These are phyloP conservation scores for Boletales sp. DNA, from an alignment of 768 basidiomycete species.

Conservation along the genomic window DNA sequence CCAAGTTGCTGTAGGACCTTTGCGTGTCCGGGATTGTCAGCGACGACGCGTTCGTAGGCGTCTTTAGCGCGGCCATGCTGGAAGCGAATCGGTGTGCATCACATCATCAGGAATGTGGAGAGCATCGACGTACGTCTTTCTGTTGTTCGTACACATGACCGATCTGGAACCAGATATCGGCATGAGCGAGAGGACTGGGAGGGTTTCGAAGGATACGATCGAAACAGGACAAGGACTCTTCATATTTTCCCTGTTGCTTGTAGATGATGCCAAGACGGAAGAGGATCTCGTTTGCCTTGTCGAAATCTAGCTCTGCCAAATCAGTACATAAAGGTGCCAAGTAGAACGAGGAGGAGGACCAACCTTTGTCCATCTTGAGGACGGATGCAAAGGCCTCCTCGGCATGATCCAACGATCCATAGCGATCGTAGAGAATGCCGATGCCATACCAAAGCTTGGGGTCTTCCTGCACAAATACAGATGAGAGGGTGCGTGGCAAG, in stretches of 20 bases:
- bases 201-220: conserved; percentile 95
- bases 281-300: conserved; percentile 97
- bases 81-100: conserved; percentile 10
- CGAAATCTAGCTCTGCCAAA: conserved; percentile 65
- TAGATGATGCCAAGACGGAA: conserved; percentile 99
- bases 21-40: conserved; percentile 89
- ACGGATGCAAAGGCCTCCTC: conserved; percentile 98
- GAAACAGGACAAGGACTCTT: conserved; percentile 87
- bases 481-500: conserved; percentile 4
- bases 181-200: conserved; percentile 91
- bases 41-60: conserved; percentile 93
- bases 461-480: conserved; percentile 58
- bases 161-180: conserved; percentile 99
- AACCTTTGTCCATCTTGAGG: conserved; percentile 95
- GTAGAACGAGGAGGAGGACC: conserved; percentile 15
- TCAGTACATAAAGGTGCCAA: conserved; percentile 23
- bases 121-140: conserved; percentile 67
- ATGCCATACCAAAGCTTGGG: conserved; percentile 99
- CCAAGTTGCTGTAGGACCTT: conserved; percentile 98
- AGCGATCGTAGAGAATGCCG: conserved; percentile 97
- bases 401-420: conserved; percentile 96
- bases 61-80: conserved; percentile 90
- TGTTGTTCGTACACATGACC: conserved; percentile 98
- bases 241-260: conserved; percentile 96
- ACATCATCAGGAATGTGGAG: neutral